These are phyloP conservation scores for Cerioporus squamosus DNA, from an alignment of 1,284 basidiomycete genomes.

Conservation along the genomic window DNA sequence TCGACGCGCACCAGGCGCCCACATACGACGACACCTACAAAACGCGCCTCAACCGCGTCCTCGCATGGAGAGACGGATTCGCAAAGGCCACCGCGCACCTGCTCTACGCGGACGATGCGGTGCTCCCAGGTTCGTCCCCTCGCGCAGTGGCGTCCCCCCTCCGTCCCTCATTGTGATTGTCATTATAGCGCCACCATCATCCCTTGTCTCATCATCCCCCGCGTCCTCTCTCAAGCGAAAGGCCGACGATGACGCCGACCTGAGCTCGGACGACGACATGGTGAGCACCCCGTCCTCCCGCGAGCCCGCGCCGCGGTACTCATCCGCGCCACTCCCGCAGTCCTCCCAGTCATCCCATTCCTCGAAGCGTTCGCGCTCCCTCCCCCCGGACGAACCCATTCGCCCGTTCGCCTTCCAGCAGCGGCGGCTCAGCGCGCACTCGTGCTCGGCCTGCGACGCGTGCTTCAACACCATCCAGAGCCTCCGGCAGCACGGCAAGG, in stretches of 20 bases:
- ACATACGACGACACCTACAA: constrained; percentile 55
- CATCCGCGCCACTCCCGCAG: constrained; percentile 34
- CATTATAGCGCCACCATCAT: constrained; percentile 23
- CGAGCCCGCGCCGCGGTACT: not conserved
- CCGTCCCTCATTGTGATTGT: constrained; percentile 9
- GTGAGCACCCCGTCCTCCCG: constrained; percentile 41
- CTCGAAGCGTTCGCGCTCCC: constrained; percentile 43
- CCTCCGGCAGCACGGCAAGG: constrained; percentile 61
- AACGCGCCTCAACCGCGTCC: constrained; percentile 55
- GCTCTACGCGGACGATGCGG: constrained; percentile 21
- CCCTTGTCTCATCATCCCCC: constrained; percentile 23
- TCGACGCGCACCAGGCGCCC: constrained; percentile 32
- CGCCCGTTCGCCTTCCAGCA: constrained; percentile 26
- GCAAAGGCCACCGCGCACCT: constrained; percentile 26
- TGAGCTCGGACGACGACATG: constrained; percentile 47
- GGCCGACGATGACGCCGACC: constrained; percentile 39
- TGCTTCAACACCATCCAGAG: constrained; percentile 59
- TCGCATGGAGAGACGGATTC: constrained; percentile 60
- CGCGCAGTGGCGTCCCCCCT: constrained; percentile 5
- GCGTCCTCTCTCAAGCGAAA: constrained; percentile 47
- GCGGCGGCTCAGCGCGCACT: constrained; percentile 37
- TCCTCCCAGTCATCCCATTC: constrained; percentile 54
- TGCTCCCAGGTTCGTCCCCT: constrained; percentile 27
- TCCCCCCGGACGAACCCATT: constrained; percentile 15
- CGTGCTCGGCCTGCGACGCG: constrained; percentile 73